Evolutionary conservation across 2,329 filamentous ascomycete species (phyloP).

Genomic region (Pseudocercospora musae): DNA sequence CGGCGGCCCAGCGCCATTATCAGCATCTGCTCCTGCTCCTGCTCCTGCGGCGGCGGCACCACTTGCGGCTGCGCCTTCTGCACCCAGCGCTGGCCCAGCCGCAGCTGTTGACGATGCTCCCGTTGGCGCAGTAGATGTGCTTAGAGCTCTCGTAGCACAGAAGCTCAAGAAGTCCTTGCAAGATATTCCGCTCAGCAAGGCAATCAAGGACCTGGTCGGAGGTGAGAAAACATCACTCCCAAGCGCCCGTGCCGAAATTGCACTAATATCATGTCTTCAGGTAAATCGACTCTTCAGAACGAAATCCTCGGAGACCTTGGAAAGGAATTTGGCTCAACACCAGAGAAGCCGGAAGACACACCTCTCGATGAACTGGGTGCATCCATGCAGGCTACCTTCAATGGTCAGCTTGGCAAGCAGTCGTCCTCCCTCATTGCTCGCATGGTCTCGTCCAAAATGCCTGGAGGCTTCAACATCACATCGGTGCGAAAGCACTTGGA

Average conservation of each 20-base stretch:
- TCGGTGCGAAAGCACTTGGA: constrained; percentile 92
- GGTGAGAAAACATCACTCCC: constrained; percentile 56
- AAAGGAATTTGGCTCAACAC: constrained; percentile 97
- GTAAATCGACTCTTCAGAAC: constrained; percentile 97
- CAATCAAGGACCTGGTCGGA: constrained; percentile 97
- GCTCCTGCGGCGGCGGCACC: constrained; percentile 43
- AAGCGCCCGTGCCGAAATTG: neutral
- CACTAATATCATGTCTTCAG: constrained; percentile 45
- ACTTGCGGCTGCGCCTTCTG: constrained; percentile 53
- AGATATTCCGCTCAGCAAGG: constrained; percentile 90
- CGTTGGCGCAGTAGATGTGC: constrained; percentile 82
- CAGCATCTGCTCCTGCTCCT: constrained; percentile 47
- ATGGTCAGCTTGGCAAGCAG: constrained; percentile 96
- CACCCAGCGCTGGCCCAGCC: constrained; percentile 77
- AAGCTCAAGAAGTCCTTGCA: constrained; percentile 92
- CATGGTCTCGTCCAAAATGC: constrained; percentile 98
- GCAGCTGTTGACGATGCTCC: constrained; percentile 82
- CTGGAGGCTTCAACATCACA: constrained; percentile 98
- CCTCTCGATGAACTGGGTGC: constrained; percentile 93
- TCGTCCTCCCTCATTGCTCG: constrained; percentile 89
- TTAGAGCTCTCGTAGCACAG: constrained; percentile 86
- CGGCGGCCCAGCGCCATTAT: constrained; percentile 46
- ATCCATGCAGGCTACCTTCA: constrained; percentile 97
- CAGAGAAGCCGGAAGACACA: constrained; percentile 97
- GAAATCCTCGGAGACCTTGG: constrained; percentile 96